These are phyloP conservation scores for Phytopythium sindhum DNA, from an alignment of 352 stramenopile genomes.

Conservation along the genomic window DNA sequence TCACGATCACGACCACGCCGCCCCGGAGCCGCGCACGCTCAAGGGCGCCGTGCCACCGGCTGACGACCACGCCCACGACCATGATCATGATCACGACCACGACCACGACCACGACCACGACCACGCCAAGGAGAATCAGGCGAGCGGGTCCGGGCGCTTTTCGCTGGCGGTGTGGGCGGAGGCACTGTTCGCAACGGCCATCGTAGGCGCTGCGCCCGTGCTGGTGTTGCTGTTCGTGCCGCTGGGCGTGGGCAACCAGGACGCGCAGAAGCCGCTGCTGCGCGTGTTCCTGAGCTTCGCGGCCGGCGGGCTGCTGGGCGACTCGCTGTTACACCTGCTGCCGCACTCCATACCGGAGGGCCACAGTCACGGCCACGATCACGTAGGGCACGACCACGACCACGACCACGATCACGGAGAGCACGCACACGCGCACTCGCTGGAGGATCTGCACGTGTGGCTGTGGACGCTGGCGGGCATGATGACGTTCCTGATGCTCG, in stretches of 20 bases:
- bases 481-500: slow-evolving; percentile 74
- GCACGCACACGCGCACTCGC: slow-evolving; percentile 48
- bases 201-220: slow-evolving; percentile 70
- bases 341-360: slow-evolving; percentile 75
- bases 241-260: slow-evolving; percentile 46
- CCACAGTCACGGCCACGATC: slow-evolving; percentile 17
- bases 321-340: slow-evolving; percentile 89
- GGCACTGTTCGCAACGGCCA: slow-evolving; percentile 63
- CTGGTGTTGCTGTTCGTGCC: slow-evolving; percentile 69
- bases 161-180: slow-evolving; percentile 49
- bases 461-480: slow-evolving; percentile 76
- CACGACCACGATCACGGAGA: slow-evolving; percentile 41
- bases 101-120: slow-evolving; percentile 18
- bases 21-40: slow-evolving; percentile 3
- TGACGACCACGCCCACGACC: slow-evolving; percentile 11
- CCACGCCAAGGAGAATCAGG: slow-evolving; percentile 1
- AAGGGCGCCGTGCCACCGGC: not conserved
- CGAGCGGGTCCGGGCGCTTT: slow-evolving; percentile 26
- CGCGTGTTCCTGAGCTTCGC: slow-evolving; percentile 88
- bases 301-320: slow-evolving; percentile 82
- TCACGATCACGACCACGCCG: slow-evolving; percentile 16
- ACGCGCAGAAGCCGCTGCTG: slow-evolving; percentile 67
- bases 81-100: slow-evolving; percentile 13
- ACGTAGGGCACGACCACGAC: slow-evolving; percentile 25
- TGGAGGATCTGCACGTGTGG: slow-evolving; percentile 66